phyloP scores from a whole-genome alignment of 1,139 yeast genomes.

The Pichia sp. region DNA sequence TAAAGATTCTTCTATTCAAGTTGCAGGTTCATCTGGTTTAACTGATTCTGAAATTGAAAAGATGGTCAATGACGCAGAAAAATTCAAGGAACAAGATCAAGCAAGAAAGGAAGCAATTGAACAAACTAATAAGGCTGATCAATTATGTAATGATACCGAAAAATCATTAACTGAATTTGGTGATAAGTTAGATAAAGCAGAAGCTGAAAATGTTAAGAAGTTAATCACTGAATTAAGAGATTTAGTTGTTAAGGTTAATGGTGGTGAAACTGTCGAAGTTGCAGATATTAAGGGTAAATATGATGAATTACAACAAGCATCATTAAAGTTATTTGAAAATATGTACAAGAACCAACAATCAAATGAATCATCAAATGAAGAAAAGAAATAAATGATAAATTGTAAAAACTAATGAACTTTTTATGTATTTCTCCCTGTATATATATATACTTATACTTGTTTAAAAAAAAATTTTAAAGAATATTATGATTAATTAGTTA shows the following conservation, averaged over 20 bases:
- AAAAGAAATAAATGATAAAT: constrained; percentile 5
- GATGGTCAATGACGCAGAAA: constrained; percentile 98
- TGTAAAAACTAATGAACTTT: not conserved
- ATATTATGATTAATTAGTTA: no score
- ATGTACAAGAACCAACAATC: constrained; percentile 69
- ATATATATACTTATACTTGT: not conserved
- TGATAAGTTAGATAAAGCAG: constrained; percentile 83
- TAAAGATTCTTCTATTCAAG: constrained; percentile 98
- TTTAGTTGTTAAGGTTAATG: constrained; percentile 86
- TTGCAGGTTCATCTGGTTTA: constrained; percentile 97
- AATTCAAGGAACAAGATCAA: constrained; percentile 94
- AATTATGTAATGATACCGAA: constrained; percentile 94
- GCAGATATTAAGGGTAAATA: constrained; percentile 86
- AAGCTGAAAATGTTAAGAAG: constrained; percentile 79
- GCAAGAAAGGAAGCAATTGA: constrained; percentile 88
- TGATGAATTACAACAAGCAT: constrained; percentile 88
- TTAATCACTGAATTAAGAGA: constrained; percentile 79
- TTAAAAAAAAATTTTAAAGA: not conserved
- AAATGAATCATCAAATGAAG: constrained; percentile 11
- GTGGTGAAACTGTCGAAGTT: constrained; percentile 78
- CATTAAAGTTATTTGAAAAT: constrained; percentile 91
- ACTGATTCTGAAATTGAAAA: constrained; percentile 94
- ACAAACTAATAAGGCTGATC: constrained; percentile 95
- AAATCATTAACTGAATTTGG: constrained; percentile 89
- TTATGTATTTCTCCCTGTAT: not conserved